Evolutionary conservation across 352 stramenopile genomes (phyloP).

Genomic region (Phytophthora lateralis): DNA sequence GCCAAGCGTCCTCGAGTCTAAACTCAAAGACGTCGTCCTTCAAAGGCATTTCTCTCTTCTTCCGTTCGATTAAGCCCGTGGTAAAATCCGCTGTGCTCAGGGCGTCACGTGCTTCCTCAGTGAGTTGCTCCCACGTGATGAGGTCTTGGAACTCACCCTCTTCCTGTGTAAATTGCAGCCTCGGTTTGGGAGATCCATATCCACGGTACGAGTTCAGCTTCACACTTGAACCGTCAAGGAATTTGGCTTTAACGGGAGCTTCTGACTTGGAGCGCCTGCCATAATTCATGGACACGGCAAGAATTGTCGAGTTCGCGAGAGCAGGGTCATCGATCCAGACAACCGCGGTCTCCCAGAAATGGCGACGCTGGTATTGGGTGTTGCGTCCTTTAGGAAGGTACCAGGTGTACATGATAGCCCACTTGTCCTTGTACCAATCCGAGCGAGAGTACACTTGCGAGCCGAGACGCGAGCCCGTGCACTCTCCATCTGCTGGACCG

Average conservation of each 20-base stretch:
- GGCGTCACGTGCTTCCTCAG: conserved; percentile 12
- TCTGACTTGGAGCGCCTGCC: conserved; percentile 7
- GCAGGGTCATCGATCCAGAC: conserved; percentile 46
- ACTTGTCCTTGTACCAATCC: conserved; percentile 9
- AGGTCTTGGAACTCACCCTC: conserved; percentile 19
- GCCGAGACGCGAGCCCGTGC: conserved; percentile 13
- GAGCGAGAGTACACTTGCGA: conserved; percentile 33
- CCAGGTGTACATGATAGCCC: conserved; percentile 41
- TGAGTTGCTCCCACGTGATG: conserved; percentile 24
- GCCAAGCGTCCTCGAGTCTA: conserved; percentile 22
- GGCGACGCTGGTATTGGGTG: conserved; percentile 11
- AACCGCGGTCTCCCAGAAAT: conserved; percentile 44
- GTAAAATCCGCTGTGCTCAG: conserved; percentile 27
- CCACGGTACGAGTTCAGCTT: conserved; percentile 24
- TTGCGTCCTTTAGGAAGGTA: conserved; percentile 38
- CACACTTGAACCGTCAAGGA: conserved; percentile 22
- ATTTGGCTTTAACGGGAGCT: conserved; percentile 7
- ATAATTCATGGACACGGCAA: conserved; percentile 22
- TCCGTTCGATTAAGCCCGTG: neutral
- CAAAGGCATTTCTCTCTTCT: conserved; percentile 21
- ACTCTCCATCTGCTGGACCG: neutral
- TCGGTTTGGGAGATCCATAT: neutral
- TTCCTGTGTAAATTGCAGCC: conserved; percentile 17
- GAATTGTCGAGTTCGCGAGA: conserved; percentile 16
- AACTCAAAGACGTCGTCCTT: conserved; percentile 29